phyloP scores from a whole-genome alignment of 805 yeast species.

The Starmerella roubikii region DNA sequence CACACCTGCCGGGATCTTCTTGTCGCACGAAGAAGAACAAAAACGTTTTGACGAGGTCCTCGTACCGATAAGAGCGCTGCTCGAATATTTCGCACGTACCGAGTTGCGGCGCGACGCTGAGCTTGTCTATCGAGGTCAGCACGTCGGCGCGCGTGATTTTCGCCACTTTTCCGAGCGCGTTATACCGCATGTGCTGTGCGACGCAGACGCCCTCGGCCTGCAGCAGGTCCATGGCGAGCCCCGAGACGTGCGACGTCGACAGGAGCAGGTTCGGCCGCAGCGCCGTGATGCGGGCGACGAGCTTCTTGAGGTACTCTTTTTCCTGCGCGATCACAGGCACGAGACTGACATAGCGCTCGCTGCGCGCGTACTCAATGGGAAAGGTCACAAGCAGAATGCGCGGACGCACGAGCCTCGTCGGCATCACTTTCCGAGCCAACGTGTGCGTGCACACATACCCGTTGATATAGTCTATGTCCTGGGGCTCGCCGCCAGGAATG shows the following conservation, averaged over 20 bases:
- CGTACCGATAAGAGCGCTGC: slow-evolving; percentile 49
- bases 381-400: slow-evolving; percentile 71
- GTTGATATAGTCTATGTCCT: slow-evolving; percentile 47
- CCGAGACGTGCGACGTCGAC: slow-evolving; percentile 68
- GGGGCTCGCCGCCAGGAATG: slow-evolving; percentile 58
- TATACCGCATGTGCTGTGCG: slow-evolving; percentile 65
- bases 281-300: slow-evolving; percentile 64
- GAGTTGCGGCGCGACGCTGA: slow-evolving; percentile 55
- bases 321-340: slow-evolving; percentile 82
- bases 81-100: slow-evolving; percentile 68
- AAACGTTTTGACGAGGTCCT: slow-evolving; percentile 45
- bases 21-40: slow-evolving; percentile 71
- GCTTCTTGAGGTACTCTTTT: slow-evolving; percentile 63
- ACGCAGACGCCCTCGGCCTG: slow-evolving; percentile 70
- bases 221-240: slow-evolving; percentile 59
- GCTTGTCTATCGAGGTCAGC: slow-evolving; percentile 69
- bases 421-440: slow-evolving; percentile 70
- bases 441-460: slow-evolving; percentile 80
- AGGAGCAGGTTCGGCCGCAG: slow-evolving; percentile 68
- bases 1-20: slow-evolving; percentile 62
- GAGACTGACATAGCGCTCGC: slow-evolving; percentile 65
- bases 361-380: slow-evolving; percentile 72
- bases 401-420: slow-evolving; percentile 48
- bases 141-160: slow-evolving; percentile 74
- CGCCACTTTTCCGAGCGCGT: slow-evolving; percentile 64